Percentiles rank a stretch among this genome's conserved stretches.
Conservation (phyloP, 768 basidiomycete species). For the Amanita exitialis region DNA sequence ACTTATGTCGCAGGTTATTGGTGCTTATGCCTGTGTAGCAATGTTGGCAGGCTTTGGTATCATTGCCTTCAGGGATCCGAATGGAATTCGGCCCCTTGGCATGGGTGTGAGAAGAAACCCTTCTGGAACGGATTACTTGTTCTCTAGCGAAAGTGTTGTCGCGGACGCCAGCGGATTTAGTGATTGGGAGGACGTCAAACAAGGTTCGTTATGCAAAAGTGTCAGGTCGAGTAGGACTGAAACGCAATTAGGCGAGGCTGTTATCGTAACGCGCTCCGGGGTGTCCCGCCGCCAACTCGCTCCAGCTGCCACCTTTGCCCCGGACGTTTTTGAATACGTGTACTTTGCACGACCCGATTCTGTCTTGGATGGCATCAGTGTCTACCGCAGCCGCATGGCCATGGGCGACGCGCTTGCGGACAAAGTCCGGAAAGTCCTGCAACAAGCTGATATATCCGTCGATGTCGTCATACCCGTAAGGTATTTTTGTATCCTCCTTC, state of each 20-base stretch:
- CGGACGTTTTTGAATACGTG: slow-evolving; percentile 98
- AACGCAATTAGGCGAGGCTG: slow-evolving; percentile 64
- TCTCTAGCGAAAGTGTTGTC: slow-evolving; percentile 93
- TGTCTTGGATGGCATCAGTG: slow-evolving; percentile 93
- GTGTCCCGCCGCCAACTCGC: slow-evolving; percentile 71
- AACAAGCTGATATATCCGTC: slow-evolving; percentile 55
- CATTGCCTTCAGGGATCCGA: slow-evolving; percentile 96
- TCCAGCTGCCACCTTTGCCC: slow-evolving; percentile 69
- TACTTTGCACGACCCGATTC: slow-evolving; percentile 98
- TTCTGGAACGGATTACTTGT: slow-evolving; percentile 72
- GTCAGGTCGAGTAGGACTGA: not conserved
- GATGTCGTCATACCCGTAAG: slow-evolving; percentile 95
- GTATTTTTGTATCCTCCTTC: slow-evolving; percentile 4
- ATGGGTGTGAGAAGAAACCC: slow-evolving; percentile 59
- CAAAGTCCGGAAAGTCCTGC: slow-evolving; percentile 70
- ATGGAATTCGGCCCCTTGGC: slow-evolving; percentile 92
- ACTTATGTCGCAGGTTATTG: slow-evolving; percentile 80
- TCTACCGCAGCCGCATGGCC: slow-evolving; percentile 96
- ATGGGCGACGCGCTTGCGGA: slow-evolving; percentile 96
- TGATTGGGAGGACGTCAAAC: slow-evolving; percentile 90
- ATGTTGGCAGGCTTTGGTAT: slow-evolving; percentile 99
- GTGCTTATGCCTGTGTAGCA: slow-evolving; percentile 95
- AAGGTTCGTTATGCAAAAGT: slow-evolving; percentile 44
- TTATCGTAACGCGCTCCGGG: slow-evolving; percentile 83
- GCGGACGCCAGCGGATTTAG: slow-evolving; percentile 88